Conservation (phyloP, 805 yeast genomes). For the Peterozyma toletana region DNA sequence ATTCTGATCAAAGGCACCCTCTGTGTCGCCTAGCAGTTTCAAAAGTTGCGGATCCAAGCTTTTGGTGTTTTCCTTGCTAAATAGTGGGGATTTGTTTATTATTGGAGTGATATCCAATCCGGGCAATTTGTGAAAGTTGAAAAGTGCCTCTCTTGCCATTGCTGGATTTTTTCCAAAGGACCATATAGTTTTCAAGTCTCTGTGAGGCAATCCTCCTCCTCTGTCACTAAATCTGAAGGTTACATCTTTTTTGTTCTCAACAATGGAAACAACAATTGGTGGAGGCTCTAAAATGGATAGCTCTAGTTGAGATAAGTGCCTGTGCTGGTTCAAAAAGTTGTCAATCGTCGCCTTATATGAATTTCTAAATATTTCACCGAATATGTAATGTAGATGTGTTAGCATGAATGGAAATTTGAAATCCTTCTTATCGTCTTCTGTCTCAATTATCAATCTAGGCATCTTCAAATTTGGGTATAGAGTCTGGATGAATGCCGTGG, state of each 20-base stretch:
- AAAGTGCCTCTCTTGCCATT: conserved; percentile 48
- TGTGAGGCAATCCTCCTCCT: conserved; percentile 78
- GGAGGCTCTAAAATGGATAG: conserved; percentile 34
- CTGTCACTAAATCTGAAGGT: conserved; percentile 77
- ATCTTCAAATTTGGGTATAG: conserved; percentile 48
- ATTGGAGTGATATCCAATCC: conserved; percentile 37
- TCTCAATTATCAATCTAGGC: conserved; percentile 77
- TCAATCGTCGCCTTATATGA: conserved; percentile 75
- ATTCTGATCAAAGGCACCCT: not conserved
- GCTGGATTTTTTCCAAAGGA: conserved; percentile 74
- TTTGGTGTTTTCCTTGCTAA: not conserved
- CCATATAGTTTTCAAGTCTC: conserved; percentile 64
- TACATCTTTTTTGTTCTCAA: conserved; percentile 59
- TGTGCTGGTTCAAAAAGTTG: conserved; percentile 5
- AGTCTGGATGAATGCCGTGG: conserved; percentile 43
- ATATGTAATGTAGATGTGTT: conserved; percentile 76
- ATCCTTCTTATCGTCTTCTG: conserved; percentile 38
- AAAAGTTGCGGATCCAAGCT: not conserved
- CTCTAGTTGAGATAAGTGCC: conserved; percentile 8
- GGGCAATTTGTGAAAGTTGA: conserved; percentile 65
- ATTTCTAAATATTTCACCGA: conserved; percentile 85
- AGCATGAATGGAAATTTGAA: conserved; percentile 75
- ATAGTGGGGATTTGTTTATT: conserved; percentile 4
- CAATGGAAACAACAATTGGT: conserved; percentile 71
- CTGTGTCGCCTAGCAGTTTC: too few relatives aligned